These are phyloP conservation scores for Schizopora paradoxa DNA, from an alignment of 1,284 basidiomycete genomes.

Conservation along the genomic window DNA sequence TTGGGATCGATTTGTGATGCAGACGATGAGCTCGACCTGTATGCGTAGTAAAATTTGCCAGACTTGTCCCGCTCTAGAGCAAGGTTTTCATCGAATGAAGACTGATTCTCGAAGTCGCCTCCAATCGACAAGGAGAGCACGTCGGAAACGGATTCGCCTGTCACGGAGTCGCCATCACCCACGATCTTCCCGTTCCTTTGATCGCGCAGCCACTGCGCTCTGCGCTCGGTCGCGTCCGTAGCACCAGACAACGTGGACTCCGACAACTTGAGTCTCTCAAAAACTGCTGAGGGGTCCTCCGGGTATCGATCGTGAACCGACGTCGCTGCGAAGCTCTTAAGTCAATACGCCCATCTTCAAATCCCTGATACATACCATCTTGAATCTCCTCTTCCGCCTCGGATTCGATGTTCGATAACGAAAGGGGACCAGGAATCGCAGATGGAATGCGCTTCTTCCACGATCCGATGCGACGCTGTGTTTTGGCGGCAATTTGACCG, in stretches of 20 bases:
- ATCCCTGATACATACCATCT: background rate
- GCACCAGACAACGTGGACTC: constrained; percentile 40
- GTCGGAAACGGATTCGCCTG: constrained; percentile 44
- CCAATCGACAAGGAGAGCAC: constrained; percentile 33
- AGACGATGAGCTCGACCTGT: constrained; percentile 46
- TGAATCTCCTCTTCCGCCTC: constrained; percentile 21
- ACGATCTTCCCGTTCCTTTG: constrained; percentile 75
- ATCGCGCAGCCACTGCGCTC: constrained; percentile 76
- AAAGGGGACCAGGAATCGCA: constrained; percentile 20
- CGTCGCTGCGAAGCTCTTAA: too few species aligned
- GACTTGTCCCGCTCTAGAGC: constrained; percentile 58
- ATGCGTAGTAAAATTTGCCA: constrained; percentile 72
- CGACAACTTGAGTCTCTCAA: constrained; percentile 51
- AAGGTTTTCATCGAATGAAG: constrained; percentile 44
- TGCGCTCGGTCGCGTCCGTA: constrained; percentile 54
- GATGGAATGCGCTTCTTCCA: constrained; percentile 24
- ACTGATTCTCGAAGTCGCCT: constrained; percentile 15
- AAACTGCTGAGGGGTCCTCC: constrained; percentile 44
- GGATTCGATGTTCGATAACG: constrained; percentile 11
- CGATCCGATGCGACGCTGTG: constrained; percentile 26
- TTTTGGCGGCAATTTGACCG: constrained; percentile 20
- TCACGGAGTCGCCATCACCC: constrained; percentile 39
- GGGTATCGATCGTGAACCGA: constrained; percentile 3
- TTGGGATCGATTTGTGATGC: constrained; percentile 34
- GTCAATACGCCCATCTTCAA: background rate